These are phyloP conservation scores for Cicer chorassanicum DNA, from an alignment of 306 rosid genomes.

Conservation along the genomic window DNA sequence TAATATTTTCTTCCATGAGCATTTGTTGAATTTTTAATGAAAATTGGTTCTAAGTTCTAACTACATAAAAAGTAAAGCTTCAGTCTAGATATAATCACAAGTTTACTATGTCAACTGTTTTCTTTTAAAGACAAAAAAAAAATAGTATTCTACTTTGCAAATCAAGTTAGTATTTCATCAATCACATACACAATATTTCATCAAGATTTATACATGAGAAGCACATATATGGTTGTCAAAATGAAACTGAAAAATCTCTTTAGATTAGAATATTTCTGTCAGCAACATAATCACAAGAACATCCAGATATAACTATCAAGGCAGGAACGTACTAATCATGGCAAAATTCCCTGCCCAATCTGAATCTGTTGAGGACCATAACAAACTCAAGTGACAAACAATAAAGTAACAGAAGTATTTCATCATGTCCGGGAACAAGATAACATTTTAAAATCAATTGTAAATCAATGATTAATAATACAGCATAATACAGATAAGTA, in stretches of 20 bases:
- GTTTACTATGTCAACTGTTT: not conserved
- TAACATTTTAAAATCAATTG: slow-evolving; percentile 11
- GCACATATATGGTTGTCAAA: not conserved
- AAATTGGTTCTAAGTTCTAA: not conserved
- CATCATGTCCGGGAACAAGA: slow-evolving; percentile 5
- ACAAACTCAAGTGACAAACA: not conserved
- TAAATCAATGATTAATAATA: slow-evolving; percentile 9
- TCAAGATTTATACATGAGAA: not conserved
- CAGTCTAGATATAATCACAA: not conserved
- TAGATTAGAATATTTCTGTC: not conserved
- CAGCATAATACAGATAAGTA: not conserved
- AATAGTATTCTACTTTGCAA: too few species aligned
- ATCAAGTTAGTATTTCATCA: not conserved
- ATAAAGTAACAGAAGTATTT: not conserved
- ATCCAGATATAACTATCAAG: not conserved
- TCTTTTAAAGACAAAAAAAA: not conserved
- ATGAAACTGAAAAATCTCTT: not conserved
- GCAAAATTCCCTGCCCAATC: not conserved
- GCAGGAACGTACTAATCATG: not conserved
- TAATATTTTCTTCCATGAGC: not conserved
- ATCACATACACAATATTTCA: not conserved
- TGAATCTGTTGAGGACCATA: not conserved
- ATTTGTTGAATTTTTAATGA: not conserved
- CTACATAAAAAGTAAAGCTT: not conserved
- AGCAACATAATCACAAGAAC: slow-evolving; percentile 12